Conservation (phyloP, 2,329 filamentous ascomycete species). For the Microdochium nivale region DNA sequence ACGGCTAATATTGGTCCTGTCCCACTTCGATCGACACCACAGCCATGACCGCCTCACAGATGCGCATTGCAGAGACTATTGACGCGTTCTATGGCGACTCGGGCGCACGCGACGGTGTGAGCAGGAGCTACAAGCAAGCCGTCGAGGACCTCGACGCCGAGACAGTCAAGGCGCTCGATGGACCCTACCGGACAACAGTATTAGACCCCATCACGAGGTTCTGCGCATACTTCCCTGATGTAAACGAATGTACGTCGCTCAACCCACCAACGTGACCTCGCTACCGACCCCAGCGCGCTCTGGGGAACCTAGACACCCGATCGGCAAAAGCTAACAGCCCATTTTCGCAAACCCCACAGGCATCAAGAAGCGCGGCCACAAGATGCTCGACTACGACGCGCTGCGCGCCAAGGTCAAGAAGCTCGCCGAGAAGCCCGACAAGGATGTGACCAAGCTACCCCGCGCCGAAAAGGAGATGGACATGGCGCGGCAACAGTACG, state of each 20-base stretch:
- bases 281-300: conserved; percentile 8
- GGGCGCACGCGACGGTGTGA: conserved; percentile 89
- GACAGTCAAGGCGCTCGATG: conserved; percentile 96
- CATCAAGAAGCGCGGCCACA: conserved; percentile 98
- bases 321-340: too few relatives aligned
- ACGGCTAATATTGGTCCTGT: too few relatives aligned
- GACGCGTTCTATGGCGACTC: conserved; percentile 98
- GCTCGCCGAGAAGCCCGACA: conserved; percentile 95
- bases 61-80: conserved; percentile 98
- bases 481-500: conserved; percentile 86
- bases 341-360: conserved; percentile 39
- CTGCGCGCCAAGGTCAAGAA: conserved; percentile 95
- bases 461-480: conserved; percentile 94
- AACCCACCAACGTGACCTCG: too few relatives aligned
- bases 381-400: conserved; percentile 95
- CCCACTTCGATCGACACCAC: too few relatives aligned
- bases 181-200: conserved; percentile 88
- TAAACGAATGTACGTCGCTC: conserved; percentile 73
- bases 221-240: conserved; percentile 97
- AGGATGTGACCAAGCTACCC: conserved; percentile 93
- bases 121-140: conserved; percentile 94
- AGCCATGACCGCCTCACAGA: conserved; percentile 99
- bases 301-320: neutral
- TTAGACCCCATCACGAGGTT: conserved; percentile 93
- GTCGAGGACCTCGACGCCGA: conserved; percentile 97